Evolutionary conservation across 495 filamentous ascomycete species (phyloP), one percentile per base, ranked within the genome.

Genomic region (Immersiella caudata): DNA sequence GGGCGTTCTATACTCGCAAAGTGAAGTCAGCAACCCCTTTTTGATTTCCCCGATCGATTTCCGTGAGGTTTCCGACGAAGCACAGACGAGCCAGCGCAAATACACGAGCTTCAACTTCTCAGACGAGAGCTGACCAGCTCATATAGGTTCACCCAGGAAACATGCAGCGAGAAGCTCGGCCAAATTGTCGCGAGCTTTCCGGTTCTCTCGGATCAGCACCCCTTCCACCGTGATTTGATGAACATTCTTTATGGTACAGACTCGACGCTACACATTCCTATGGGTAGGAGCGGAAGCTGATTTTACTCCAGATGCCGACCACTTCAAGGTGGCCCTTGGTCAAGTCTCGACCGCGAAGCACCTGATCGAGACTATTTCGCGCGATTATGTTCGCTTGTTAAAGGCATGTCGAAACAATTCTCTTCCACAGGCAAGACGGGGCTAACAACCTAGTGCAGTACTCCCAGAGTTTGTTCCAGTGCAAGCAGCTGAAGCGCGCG

Each of bases 271-370:
- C 49, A 29, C 14, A 4, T 20, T 55, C 12, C 33, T 90, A 78
- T 22, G 18, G 21, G 25, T 20, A n/a, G n/a, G 24, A 33, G 24
- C 26, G 1, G 18, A 83, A 91, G 74, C 86, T 93, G 75, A 92
- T 36, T 26, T 36, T 18, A 16, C 84, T 93, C 11, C 95, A 98
- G 82, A 98, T 88, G 93, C 94, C 75, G 95, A 98, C 84, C 96
- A 98, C 79, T 98, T 97, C 83, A 86, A 90, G 69, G 97, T 99
- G 69, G 95, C 96, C 51, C 89, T 99, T 12, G 96, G 96, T 22
- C 95, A 98, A 74, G 86, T 98, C 50, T 94, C 92, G 20, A 98
- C 95, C 7, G 95, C 95, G 49, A 98, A 96, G 81, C 91, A 94
- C 75, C 84, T 98, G 62, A 97, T 99, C 62, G 95, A 99, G 83